These are phyloP conservation scores for Metschnikowia colocasiae DNA, from an alignment of 805 yeast species.

Conservation along the genomic window DNA sequence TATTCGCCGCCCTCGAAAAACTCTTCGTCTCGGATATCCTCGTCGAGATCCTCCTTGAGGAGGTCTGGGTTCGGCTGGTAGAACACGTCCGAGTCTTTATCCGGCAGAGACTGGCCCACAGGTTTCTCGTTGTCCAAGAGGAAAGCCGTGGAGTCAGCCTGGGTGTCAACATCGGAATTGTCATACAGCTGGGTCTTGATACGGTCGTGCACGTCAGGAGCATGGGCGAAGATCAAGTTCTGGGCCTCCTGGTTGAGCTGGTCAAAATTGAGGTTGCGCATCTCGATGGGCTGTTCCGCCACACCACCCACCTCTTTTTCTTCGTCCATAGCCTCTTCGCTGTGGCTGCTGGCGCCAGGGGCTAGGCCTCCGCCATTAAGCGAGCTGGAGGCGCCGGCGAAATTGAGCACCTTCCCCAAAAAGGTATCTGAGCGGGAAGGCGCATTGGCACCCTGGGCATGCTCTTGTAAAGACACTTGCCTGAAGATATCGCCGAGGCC, in stretches of 20 bases:
- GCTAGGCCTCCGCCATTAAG: constrained; percentile 41
- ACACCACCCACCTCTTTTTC: constrained; percentile 19
- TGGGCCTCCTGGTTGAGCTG: constrained; percentile 51
- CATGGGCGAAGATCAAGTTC: constrained; percentile 50
- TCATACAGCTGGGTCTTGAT: not conserved
- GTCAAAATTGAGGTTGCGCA: constrained; percentile 41
- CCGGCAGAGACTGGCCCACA: constrained; percentile 8
- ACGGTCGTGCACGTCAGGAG: constrained; percentile 22
- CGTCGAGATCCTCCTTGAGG: constrained; percentile 32
- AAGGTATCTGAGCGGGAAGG: constrained; percentile 35
- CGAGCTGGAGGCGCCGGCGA: constrained; percentile 22
- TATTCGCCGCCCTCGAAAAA: constrained; percentile 37
- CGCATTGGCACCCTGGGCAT: constrained; percentile 16
- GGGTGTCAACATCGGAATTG: constrained; percentile 2
- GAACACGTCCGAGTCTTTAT: constrained; percentile 15
- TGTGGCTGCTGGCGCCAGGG: constrained; percentile 34
- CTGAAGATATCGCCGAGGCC: constrained; percentile 27
- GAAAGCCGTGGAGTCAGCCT: constrained; percentile 7
- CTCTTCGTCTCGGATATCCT: constrained; percentile 27
- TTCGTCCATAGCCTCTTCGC: constrained; percentile 22
- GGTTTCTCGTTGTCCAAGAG: constrained; percentile 1
- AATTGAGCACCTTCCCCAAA: constrained; percentile 33
- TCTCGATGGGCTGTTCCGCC: constrained; percentile 40
- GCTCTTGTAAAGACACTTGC: constrained; percentile 34
- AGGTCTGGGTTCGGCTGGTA: constrained; percentile 46